Percentiles rank a stretch among this genome's conserved stretches.
These are phyloP conservation scores for Aureobasidium mangrovei DNA, from an alignment of 2,329 filamentous ascomycete species.

Conservation along the genomic window DNA sequence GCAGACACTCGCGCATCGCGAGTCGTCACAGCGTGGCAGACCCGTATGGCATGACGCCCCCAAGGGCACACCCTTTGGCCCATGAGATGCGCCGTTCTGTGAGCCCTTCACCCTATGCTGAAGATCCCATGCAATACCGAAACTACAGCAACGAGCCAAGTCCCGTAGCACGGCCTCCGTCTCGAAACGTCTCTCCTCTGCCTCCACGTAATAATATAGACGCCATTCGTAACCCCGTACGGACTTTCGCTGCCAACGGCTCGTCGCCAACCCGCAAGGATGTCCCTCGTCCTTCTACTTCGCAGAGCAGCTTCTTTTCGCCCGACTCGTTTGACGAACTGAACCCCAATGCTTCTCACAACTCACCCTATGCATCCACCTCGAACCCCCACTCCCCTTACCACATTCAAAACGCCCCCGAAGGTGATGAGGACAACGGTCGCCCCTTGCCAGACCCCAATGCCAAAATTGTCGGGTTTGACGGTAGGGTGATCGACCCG, in stretches of 20 bases:
- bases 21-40: constrained; percentile 28
- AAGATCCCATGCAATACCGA: neutral
- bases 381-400: constrained; percentile 20
- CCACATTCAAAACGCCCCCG: constrained; percentile 16
- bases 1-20: constrained; percentile 14
- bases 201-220: constrained; percentile 29
- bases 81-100: constrained; percentile 27
- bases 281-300: constrained; percentile 47
- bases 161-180: constrained; percentile 25
- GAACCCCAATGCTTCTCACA: constrained; percentile 44
- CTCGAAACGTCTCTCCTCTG: constrained; percentile 16
- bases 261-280: constrained; percentile 52
- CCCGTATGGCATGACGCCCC: constrained; percentile 23
- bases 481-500: constrained; percentile 69
- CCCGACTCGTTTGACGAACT: constrained; percentile 68
- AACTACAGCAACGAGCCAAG: constrained; percentile 16
- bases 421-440: constrained; percentile 18
- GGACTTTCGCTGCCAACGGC: constrained; percentile 8
- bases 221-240: constrained; percentile 21
- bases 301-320: constrained; percentile 55
- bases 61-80: constrained; percentile 29
- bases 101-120: constrained; percentile 22
- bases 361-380: constrained; percentile 13
- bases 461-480: constrained; percentile 65
- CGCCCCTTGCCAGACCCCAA: constrained; percentile 25